A percentile compares a stretch with the other conserved stretches of the same genome.
These are phyloP conservation scores for Pascua guehoae DNA, from an alignment of 1,284 basidiomycete species.

Conservation along the genomic window DNA sequence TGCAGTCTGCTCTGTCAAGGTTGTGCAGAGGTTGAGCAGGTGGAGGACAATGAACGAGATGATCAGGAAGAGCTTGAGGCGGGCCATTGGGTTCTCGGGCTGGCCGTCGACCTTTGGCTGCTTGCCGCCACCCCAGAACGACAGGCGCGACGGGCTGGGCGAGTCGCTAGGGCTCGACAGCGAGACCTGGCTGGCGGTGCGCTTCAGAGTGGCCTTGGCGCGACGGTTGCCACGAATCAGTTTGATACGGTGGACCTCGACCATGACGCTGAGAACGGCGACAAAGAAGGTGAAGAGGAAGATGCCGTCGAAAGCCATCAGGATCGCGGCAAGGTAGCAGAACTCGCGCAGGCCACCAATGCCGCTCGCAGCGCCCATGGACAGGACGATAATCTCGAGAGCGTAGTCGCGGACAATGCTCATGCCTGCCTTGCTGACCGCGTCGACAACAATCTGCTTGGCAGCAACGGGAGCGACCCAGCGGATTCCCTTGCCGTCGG, in stretches of 20 bases:
- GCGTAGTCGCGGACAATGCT: conserved; percentile 88
- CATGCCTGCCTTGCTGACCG: conserved; percentile 72
- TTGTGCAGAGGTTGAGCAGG: conserved; percentile 88
- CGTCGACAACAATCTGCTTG: conserved; percentile 76
- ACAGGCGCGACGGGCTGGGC: conserved; percentile 7
- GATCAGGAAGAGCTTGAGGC: conserved; percentile 86
- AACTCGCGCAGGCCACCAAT: conserved; percentile 91
- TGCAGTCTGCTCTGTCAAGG: conserved; percentile 71
- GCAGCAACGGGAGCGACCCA: conserved; percentile 62
- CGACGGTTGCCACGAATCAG: conserved; percentile 52
- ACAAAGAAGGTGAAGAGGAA: conserved; percentile 88
- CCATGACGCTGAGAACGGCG: conserved; percentile 85
- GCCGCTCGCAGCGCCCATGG: conserved; percentile 79
- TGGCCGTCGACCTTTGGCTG: conserved; percentile 13
- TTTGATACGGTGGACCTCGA: conserved; percentile 70
- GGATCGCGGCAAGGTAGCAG: conserved; percentile 78
- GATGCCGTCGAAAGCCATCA: conserved; percentile 80
- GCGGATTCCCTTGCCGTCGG: conserved; percentile 49
- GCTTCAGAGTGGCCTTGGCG: conserved; percentile 20
- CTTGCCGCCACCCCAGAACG: conserved; percentile 10
- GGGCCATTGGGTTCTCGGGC: conserved; percentile 71
- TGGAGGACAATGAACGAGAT: conserved; percentile 84
- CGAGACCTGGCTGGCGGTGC: conserved; percentile 13
- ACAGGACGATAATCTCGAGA: conserved; percentile 83
- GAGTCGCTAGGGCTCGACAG: conserved; percentile 13